These are phyloP conservation scores for Verbascum thapsus DNA, from an alignment of 257 asterid species.

Conservation along the genomic window DNA sequence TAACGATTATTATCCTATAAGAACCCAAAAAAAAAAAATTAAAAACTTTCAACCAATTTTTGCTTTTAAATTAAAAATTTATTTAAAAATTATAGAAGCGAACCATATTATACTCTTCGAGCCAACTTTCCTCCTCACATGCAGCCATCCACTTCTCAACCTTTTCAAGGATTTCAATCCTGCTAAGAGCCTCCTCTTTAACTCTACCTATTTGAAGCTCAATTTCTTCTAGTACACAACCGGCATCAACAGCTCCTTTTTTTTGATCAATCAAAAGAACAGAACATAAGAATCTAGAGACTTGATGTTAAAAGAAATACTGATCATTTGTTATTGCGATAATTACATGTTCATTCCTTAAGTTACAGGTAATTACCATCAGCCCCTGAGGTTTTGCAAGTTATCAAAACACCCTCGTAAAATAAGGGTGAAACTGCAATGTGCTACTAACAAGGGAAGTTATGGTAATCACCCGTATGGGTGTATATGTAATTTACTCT, in stretches of 20 bases:
- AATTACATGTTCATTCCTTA: too few relatives aligned
- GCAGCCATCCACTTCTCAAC: slow-evolving; percentile 96
- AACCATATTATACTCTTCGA: slow-evolving; percentile 91
- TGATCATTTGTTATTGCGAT: too few relatives aligned
- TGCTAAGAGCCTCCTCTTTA: slow-evolving; percentile 81
- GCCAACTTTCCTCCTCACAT: slow-evolving; percentile 98
- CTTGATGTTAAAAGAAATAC: slow-evolving; percentile 1
- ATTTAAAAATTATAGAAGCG: slow-evolving; percentile 23
- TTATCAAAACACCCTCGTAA: too few relatives aligned
- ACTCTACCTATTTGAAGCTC: slow-evolving; percentile 76
- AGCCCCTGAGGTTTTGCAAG: too few relatives aligned
- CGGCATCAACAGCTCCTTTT: slow-evolving; percentile 80
- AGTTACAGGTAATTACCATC: too few relatives aligned
- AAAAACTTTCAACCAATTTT: slow-evolving; percentile 25
- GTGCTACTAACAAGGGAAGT: too few relatives aligned
- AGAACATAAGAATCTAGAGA: slow-evolving; percentile 26
- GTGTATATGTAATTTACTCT: too few relatives aligned
- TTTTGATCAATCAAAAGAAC: slow-evolving; percentile 23
- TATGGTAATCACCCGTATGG: too few relatives aligned
- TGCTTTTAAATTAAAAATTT: slow-evolving; percentile 17
- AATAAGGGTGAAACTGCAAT: too few relatives aligned
- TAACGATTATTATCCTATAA: slow-evolving; percentile 87
- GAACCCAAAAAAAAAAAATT: slow-evolving; percentile 4
- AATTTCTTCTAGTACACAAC: slow-evolving; percentile 75
- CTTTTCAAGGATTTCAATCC: slow-evolving; percentile 92